These are phyloP conservation scores for Neurospora sp. DNA, from an alignment of 495 filamentous ascomycete genomes.

Conservation along the genomic window DNA sequence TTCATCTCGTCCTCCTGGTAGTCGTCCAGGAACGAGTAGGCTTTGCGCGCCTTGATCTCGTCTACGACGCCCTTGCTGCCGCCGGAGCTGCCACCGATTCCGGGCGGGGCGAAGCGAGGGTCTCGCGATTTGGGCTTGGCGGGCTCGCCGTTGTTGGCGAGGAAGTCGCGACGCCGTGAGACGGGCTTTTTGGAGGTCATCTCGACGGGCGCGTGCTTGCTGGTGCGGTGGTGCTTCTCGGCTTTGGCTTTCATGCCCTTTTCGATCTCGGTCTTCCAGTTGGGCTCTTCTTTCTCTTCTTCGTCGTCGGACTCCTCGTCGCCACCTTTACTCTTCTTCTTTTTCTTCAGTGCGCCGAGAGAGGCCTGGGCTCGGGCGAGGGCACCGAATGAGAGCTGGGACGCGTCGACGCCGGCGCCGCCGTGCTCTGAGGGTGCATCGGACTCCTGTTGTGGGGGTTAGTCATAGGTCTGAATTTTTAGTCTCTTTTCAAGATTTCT, in stretches of 20 bases:
- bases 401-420: constrained; percentile 29
- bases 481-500: neutral
- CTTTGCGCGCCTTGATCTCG: constrained; percentile 46
- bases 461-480: neutral
- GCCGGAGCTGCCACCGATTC: constrained; percentile 31
- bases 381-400: constrained; percentile 71
- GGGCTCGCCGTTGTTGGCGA: constrained; percentile 41
- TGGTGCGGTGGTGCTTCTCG: constrained; percentile 38
- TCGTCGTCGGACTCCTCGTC: constrained; percentile 5
- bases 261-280: constrained; percentile 5
- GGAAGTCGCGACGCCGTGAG: constrained; percentile 62
- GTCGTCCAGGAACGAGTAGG: constrained; percentile 78
- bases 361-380: constrained; percentile 75
- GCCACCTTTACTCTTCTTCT: constrained; percentile 8
- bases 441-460: constrained; percentile 10
- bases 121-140: constrained; percentile 53
- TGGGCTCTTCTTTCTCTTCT: constrained; percentile 6
- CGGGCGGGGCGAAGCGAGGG: constrained; percentile 58
- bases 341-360: constrained; percentile 27
- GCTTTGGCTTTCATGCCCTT: constrained; percentile 3
- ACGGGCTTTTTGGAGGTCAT: constrained; percentile 75
- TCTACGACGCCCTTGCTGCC: constrained; percentile 31
- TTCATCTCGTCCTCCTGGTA: constrained; percentile 74
- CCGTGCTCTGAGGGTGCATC: constrained; percentile 26
- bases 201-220: constrained; percentile 81